phyloP scores from a whole-genome alignment of 805 yeast species.

The Schizosaccharomyces japonicus region DNA sequence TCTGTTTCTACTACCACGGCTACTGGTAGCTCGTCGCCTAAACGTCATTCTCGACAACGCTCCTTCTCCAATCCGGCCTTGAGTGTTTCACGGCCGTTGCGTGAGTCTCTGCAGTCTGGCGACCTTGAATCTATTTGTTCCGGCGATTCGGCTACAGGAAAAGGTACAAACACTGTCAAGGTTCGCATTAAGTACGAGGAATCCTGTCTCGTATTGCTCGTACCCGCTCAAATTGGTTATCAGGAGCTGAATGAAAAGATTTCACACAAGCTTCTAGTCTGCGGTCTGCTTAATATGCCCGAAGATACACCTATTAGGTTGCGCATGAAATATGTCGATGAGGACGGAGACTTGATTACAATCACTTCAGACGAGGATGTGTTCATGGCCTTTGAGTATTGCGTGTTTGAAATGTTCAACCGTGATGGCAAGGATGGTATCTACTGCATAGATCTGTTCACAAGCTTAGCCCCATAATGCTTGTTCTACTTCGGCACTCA shows the following conservation, averaged over 20 bases:
- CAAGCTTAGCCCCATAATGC: too few species aligned
- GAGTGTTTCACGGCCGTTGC: too few species aligned
- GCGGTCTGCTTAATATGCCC: slow-evolving; percentile 26
- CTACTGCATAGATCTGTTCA: too few species aligned
- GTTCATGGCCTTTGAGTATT: slow-evolving; percentile 46
- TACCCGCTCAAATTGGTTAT: slow-evolving; percentile 29
- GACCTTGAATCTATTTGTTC: too few species aligned
- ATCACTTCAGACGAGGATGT: slow-evolving; percentile 75
- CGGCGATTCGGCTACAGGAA: neutral
- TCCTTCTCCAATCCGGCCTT: too few species aligned
- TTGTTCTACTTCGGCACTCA: too few species aligned
- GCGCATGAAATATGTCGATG: slow-evolving; percentile 65
- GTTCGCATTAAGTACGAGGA: slow-evolving; percentile 17
- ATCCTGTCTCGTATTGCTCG: slow-evolving; percentile 37
- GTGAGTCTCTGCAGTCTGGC: too few species aligned
- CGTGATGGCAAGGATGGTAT: neutral
- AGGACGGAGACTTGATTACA: slow-evolving; percentile 81
- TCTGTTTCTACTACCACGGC: too few species aligned
- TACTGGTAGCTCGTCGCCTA: too few species aligned
- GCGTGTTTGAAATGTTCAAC: neutral
- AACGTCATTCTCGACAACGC: too few species aligned
- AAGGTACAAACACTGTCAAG: slow-evolving; percentile 11
- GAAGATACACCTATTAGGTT: slow-evolving; percentile 7
- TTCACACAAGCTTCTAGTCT: slow-evolving; percentile 29
- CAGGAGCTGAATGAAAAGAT: slow-evolving; percentile 34